These are phyloP conservation scores for Carex myosuroides DNA, from an alignment of 176 grass and related monocot species.

Conservation along the genomic window DNA sequence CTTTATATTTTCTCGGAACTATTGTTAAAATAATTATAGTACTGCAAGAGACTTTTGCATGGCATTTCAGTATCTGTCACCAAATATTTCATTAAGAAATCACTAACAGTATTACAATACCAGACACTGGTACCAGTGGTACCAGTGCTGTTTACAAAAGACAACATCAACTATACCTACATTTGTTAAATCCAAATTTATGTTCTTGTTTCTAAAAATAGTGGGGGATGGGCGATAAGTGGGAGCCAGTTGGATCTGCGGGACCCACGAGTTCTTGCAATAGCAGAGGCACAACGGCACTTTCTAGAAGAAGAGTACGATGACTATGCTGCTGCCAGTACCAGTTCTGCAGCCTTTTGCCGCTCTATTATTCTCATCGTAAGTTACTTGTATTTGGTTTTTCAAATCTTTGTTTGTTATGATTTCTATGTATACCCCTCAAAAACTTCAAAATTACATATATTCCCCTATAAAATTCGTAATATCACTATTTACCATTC, in stretches of 20 bases:
- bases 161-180: constrained; percentile 4
- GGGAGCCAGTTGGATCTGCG: constrained; percentile 58
- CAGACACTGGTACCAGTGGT: too few relatives aligned
- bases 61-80: too few relatives aligned
- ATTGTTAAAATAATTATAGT: constrained; percentile 4
- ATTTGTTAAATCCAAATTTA: not conserved
- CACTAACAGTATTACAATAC: too few relatives aligned
- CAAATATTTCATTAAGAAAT: too few relatives aligned
- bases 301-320: constrained; percentile 80
- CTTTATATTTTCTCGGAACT: not conserved
- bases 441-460: too few relatives aligned
- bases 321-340: constrained; percentile 66
- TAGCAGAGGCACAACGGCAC: constrained; percentile 59
- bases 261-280: constrained; percentile 68
- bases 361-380: constrained; percentile 82
- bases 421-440: too few relatives aligned
- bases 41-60: not conserved
- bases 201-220: constrained; percentile 13
- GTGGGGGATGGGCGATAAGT: constrained; percentile 81
- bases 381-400: constrained; percentile 25
- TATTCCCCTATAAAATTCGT: too few relatives aligned
- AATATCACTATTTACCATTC: too few relatives aligned
- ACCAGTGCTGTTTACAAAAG: too few relatives aligned
- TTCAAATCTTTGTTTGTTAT: not conserved
- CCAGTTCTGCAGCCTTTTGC: constrained; percentile 82